Evolutionary conservation across 345 rosid species (phyloP).

Genomic region (Salix dunnii): DNA sequence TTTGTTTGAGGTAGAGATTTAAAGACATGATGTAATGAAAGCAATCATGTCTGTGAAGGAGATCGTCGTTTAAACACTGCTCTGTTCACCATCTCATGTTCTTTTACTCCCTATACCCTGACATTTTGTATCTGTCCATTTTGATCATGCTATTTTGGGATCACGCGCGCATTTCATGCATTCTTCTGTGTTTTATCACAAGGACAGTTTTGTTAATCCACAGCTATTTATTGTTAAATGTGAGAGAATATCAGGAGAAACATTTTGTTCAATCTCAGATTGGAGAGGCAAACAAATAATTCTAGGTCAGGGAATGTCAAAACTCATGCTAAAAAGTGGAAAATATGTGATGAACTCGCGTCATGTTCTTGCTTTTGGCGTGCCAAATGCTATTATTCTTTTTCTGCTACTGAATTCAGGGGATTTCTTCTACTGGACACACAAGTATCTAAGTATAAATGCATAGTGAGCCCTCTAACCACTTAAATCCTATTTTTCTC

Average conservation of each 20-base stretch:
- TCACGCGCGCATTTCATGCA: too few relatives aligned
- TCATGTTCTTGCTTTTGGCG: not conserved
- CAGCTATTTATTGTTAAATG: not conserved
- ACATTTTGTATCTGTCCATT: not conserved
- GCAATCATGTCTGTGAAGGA: not conserved
- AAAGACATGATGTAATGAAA: not conserved
- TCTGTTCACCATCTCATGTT: not conserved
- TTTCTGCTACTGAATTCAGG: too few relatives aligned
- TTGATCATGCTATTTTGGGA: not conserved
- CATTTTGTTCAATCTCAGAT: not conserved
- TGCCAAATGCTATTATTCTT: not conserved
- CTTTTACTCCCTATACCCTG: not conserved
- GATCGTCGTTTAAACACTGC: not conserved
- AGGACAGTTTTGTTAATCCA: not conserved
- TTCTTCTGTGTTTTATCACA: not conserved
- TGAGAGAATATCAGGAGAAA: not conserved
- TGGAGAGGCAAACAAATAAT: not conserved
- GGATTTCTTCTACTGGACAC: not conserved
- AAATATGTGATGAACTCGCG: not conserved
- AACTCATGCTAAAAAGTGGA: not conserved
- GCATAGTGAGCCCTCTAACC: not conserved
- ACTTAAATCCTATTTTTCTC: not conserved
- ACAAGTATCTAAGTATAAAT: not conserved
- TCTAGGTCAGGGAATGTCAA: not conserved
- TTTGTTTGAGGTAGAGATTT: not conserved